Percentiles rank a stretch among this genome's conserved stretches.
phyloP scores from a whole-genome alignment of 2,329 filamentous ascomycete genomes.

The Monosporascus sp. region DNA sequence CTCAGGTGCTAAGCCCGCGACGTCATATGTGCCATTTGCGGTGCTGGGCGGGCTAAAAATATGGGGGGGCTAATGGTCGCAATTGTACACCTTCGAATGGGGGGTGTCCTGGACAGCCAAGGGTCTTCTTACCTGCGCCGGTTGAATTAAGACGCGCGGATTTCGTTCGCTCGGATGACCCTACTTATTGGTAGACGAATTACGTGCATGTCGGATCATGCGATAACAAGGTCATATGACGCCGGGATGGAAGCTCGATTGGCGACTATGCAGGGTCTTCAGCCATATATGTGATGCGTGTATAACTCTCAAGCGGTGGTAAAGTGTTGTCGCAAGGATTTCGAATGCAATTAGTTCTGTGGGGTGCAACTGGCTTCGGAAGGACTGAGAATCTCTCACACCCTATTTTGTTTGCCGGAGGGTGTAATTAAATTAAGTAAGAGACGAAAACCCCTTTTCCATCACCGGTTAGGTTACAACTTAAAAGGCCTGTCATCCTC shows the following conservation, averaged over 20 bases:
- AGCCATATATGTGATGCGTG: too few relatives aligned
- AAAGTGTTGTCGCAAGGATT: background rate
- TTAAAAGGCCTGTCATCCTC: too few relatives aligned
- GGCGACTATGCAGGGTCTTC: too few relatives aligned
- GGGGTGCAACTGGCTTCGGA: background rate
- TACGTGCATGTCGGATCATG: too few relatives aligned
- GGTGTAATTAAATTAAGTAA: background rate
- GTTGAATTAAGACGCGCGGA: too few relatives aligned
- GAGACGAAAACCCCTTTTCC: background rate
- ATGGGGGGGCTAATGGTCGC: background rate
- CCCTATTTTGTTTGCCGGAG: background rate
- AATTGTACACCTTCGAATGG: background rate
- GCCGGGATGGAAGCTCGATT: too few relatives aligned
- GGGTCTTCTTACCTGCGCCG: background rate
- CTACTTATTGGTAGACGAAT: too few relatives aligned
- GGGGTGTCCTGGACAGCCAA: background rate
- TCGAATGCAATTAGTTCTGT: background rate
- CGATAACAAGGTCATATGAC: too few relatives aligned
- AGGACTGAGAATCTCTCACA: background rate
- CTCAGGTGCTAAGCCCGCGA: background rate
- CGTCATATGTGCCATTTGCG: background rate
- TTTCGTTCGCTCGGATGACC: too few relatives aligned
- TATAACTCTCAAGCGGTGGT: too few relatives aligned
- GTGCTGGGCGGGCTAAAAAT: background rate
- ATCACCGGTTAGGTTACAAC: too few relatives aligned